These are phyloP conservation scores for Botrytis squamosa DNA, from an alignment of 2,329 filamentous ascomycete genomes.

Conservation along the genomic window DNA sequence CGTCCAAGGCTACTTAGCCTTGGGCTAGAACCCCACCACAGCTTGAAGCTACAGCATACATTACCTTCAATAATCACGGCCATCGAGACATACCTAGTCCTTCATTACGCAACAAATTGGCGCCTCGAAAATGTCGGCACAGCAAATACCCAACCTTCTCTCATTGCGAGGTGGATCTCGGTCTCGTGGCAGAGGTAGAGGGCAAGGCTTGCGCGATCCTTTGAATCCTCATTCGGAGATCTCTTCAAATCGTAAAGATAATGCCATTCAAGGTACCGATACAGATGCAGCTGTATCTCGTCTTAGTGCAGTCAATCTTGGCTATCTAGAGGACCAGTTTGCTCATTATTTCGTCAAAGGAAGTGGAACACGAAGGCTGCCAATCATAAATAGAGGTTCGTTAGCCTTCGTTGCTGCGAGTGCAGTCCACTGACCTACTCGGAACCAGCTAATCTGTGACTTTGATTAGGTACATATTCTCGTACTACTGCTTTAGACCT, in stretches of 20 bases:
- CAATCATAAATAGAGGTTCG: slow-evolving; percentile 90
- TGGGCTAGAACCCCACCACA: neutral
- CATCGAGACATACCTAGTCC: neutral
- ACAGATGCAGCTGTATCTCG: slow-evolving; percentile 86
- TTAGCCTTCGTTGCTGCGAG: slow-evolving; percentile 20
- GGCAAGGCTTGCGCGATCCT: slow-evolving; percentile 43
- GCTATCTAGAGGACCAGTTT: slow-evolving; percentile 82
- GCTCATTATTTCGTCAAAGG: slow-evolving; percentile 65
- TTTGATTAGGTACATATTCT: slow-evolving; percentile 75
- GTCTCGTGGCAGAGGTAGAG: slow-evolving; percentile 43
- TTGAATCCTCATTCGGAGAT: slow-evolving; percentile 15
- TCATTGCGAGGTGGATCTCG: slow-evolving; percentile 52
- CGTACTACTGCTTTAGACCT: slow-evolving; percentile 80
- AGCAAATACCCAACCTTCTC: slow-evolving; percentile 76
- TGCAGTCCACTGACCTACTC: slow-evolving; percentile 6
- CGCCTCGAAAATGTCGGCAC: slow-evolving; percentile 58
- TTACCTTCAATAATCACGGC: neutral
- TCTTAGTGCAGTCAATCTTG: slow-evolving; percentile 80
- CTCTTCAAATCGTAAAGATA: slow-evolving; percentile 51
- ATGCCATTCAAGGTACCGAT: slow-evolving; percentile 83
- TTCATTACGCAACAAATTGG: neutral
- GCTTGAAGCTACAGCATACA: neutral
- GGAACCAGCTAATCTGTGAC: slow-evolving; percentile 12
- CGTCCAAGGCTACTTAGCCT: neutral
- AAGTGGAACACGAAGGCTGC: slow-evolving; percentile 64